Evolutionary conservation across 1,284 basidiomycete species (phyloP), one percentile per base, ranked within the genome.

Genomic region (Heterobasidion occidentale): DNA sequence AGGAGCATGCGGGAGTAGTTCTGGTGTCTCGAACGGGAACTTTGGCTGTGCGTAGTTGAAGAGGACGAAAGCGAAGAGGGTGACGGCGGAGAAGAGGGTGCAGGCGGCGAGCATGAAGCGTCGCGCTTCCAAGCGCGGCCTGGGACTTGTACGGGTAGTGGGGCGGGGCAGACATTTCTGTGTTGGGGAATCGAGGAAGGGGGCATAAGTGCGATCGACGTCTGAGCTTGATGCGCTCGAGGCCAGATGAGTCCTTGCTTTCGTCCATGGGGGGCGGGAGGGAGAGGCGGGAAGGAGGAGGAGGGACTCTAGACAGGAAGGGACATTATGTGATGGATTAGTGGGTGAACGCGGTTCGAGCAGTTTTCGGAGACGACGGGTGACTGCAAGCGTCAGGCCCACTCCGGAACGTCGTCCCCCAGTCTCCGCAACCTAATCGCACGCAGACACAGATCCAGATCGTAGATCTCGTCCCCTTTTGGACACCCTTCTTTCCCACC

Each of bases 31-130:
- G n/a, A 36, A 46, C 2, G 17, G 60, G 20, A 46, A 56, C 2
- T 59, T 63, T 64, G 68, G 68, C 42, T 66, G 51, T 42, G 62
- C 62, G 46, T 73, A 69, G 36, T 66, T 59, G 15, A 69, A 56
- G 19, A 74, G 61, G 36, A 67, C 68, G 47, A 77, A 58, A 14
- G 59, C 52, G 19, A 65, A 55, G 20, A 77, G 61, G 20, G 73
- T 12, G 38, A 42, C 38, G 38, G 38, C 65, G 15, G 68, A 67
- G 51, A 78, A 63, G 20, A 69, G 62, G 15, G 66, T 60, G 50
- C 66, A 60, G 12, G 59, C 51, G 15, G 64, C 60, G 45, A 70
- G 42, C 42, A 68, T 34, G 3, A 66, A 51, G 42, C 67, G 64
- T 2, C 67, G 63, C 66, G 63, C 2, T 49, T 58, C 55, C 53